Conservation (phyloP, 257 asterid genomes). For the Knoxia roxburghii region DNA sequence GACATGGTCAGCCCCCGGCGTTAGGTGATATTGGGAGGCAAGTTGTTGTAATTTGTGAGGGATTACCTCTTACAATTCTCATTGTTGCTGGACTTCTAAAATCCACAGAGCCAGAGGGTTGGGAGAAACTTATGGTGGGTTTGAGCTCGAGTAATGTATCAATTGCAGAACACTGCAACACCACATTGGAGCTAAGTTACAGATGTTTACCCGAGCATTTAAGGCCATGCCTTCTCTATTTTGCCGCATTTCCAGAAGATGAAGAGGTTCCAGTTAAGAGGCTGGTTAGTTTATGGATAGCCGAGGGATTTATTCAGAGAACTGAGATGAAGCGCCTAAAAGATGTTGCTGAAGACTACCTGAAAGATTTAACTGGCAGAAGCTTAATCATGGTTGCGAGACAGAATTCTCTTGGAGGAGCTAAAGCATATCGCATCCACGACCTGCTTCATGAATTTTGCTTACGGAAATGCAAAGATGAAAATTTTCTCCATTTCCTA, state of each 20-base stretch:
- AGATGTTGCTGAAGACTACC: too few relatives aligned
- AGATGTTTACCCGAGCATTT: constrained; percentile 3
- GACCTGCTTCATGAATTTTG: neutral
- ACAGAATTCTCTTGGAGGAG: too few relatives aligned
- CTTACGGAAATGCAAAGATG: neutral
- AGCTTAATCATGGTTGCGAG: too few relatives aligned
- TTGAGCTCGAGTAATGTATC: neutral
- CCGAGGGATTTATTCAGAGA: too few relatives aligned
- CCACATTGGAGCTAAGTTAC: constrained; percentile 7
- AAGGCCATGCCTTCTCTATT: neutral
- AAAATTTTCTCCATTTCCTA: neutral
- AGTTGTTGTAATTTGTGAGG: neutral
- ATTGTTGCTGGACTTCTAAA: neutral
- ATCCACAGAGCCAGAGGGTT: neutral
- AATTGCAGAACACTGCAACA: neutral
- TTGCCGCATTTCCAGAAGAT: too few relatives aligned
- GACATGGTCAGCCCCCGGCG: neutral
- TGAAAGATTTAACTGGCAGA: too few relatives aligned
- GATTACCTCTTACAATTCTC: constrained; percentile 1
- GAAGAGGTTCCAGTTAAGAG: too few relatives aligned
- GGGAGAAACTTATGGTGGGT: neutral
- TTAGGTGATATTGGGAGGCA: neutral
- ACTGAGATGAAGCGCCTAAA: too few relatives aligned
- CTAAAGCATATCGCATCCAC: too few relatives aligned
- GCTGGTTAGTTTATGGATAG: too few relatives aligned